Evolutionary conservation across 345 rosid genomes (phyloP), one percentile per base, ranked within the genome.

Genomic region (Limnanthes douglasii): DNA sequence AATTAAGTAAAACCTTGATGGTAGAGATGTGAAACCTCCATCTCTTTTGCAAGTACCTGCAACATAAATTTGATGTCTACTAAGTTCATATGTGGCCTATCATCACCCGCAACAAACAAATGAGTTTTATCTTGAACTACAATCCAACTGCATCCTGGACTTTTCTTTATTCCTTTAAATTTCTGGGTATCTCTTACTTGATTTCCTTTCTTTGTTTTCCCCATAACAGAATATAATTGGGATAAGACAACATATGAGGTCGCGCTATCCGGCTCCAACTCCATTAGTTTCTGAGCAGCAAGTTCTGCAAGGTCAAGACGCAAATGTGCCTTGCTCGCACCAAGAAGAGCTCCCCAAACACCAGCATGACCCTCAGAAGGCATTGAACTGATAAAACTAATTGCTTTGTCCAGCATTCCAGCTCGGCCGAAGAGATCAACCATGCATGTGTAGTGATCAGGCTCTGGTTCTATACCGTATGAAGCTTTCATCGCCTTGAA

Each of bases 291-390:
- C 46, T 64, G 41, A 20, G 79, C 84, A 28, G 95, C 76, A 37
- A 75, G 47, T 57, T 69, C 62, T 15, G 84, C 95, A 8, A 79
- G 60, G 60, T 73, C 84, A 20, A 75, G 56, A 33, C 62, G 67
- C 12, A 60, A 39, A 49, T 65, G 51, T 26, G 50, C 62, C 41
- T 39, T 69, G 63, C 95, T 68, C 10, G 84, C 70, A 43, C 69
- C 64, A 6, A 84, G 78, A 25, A 79, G 68, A 43, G 86, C 81
- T 40, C 93, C 95, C 93, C 93, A 84, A 53, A 84, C 76, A 2
- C 95, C 93, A 39, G 73, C 35, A 45, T 73, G 81, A 10, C 70
- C 66, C 57, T 61, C 57, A 45, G 46, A 60, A 36, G 78, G 64
- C 78, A 68, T 62, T 2, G 84, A 62, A 13, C 37, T 39, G 29